phyloP scores from a whole-genome alignment of 2,329 filamentous ascomycete species.

The Daldinia sp. region DNA sequence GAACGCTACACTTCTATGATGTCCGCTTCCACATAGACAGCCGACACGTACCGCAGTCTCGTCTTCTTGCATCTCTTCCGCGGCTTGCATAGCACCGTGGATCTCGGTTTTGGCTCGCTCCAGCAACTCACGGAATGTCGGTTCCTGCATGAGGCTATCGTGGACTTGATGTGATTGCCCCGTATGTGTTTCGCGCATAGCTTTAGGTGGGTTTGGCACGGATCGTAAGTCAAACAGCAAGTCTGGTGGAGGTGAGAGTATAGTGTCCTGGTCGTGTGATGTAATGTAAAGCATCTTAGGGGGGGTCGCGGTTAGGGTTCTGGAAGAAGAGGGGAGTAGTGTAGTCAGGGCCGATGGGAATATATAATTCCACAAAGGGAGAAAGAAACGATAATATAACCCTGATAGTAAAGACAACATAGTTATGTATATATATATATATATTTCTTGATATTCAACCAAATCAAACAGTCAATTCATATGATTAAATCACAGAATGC shows the following conservation, averaged over 20 bases:
- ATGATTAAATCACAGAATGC: too few species aligned
- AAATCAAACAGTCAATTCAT: too few species aligned
- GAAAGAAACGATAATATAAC: background rate
- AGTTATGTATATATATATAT: too few species aligned
- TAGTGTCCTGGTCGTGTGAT: slow-evolving; percentile 8
- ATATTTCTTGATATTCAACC: too few species aligned
- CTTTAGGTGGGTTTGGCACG: slow-evolving; percentile 6
- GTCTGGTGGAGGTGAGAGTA: slow-evolving; percentile 1
- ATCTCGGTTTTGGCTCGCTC: slow-evolving; percentile 1
- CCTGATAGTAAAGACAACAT: background rate
- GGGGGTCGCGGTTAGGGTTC: background rate
- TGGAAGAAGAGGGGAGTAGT: background rate
- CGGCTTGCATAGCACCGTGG: background rate
- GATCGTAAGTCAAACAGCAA: slow-evolving; percentile 8
- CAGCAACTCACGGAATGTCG: slow-evolving; percentile 1
- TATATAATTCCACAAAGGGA: background rate
- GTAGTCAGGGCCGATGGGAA: background rate
- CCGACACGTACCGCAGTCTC: background rate
- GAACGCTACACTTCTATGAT: slow-evolving; percentile 15
- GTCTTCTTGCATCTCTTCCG: background rate
- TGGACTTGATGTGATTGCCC: background rate
- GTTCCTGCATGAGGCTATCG: background rate
- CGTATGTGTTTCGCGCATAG: background rate
- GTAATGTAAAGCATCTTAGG: slow-evolving; percentile 9
- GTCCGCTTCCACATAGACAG: slow-evolving; percentile 13